phyloP scores from a whole-genome alignment of 768 basidiomycete genomes.

The Tylopilus vinaceipallidus region DNA sequence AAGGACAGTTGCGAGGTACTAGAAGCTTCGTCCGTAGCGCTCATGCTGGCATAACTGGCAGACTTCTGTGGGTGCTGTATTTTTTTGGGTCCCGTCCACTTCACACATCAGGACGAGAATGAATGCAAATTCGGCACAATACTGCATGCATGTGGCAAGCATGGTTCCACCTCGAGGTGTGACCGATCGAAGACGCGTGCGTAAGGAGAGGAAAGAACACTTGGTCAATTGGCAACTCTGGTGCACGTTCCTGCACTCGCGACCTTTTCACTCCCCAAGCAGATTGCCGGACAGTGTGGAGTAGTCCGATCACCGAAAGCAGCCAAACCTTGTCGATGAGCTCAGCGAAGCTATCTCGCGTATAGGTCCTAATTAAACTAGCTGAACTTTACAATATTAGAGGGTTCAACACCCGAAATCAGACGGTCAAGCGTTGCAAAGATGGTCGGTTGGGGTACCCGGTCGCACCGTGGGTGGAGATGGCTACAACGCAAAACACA shows the following conservation, averaged over 20 bases:
- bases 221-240: constrained; percentile 19
- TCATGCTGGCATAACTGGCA: constrained; percentile 21
- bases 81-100: constrained; percentile 13
- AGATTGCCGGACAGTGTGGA: constrained; percentile 26
- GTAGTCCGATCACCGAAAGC: constrained; percentile 24
- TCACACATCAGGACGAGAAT: constrained; percentile 28
- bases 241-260: constrained; percentile 15
- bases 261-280: constrained; percentile 17
- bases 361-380: constrained; percentile 20
- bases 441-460: constrained; percentile 11
- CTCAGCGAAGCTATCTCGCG: constrained; percentile 29
- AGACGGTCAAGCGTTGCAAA: constrained; percentile 6
- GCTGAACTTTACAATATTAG: constrained; percentile 19
- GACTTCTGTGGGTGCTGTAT: constrained; percentile 24
- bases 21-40: constrained; percentile 19
- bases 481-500: neutral
- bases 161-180: constrained; percentile 36
- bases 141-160: constrained; percentile 30
- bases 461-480: constrained; percentile 6
- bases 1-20: constrained; percentile 10
- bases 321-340: constrained; percentile 27
- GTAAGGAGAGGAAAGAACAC: constrained; percentile 23
- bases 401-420: constrained; percentile 5
- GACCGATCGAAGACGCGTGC: constrained; percentile 32
- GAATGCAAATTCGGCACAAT: constrained; percentile 30